Evolutionary conservation across 345 rosid species (phyloP), one percentile per base, ranked within the genome.

Genomic region (Aethionema arabicum): DNA sequence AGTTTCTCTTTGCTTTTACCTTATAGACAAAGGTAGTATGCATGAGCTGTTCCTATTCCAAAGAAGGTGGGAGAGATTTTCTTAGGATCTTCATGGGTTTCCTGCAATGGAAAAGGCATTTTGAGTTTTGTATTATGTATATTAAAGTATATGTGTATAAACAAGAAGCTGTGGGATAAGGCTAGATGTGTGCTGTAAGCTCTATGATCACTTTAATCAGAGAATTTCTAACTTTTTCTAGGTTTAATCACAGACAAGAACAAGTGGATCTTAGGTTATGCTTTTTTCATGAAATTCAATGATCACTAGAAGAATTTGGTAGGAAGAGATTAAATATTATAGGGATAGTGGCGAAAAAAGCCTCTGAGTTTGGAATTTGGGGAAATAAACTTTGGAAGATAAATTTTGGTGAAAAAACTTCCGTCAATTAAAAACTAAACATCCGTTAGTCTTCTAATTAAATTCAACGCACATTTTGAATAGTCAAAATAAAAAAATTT

Each of bases 11-110:
- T 60, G 5, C 42, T 55, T 59, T 59, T 66, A 59, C 39, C 60
- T 7, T 51, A 14, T 69, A 61, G 57, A 21, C 5, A 53, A 69
- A 32, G 57, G 44, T 69, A 50, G 59, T 39, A 37, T 58, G 49
- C 15, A 15, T 65, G 70, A 65, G 70, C 66, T 65, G 70, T 72
- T 52, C 75, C 71, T 65, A 65, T 65, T 59, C 75, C 70, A 16
- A 52, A 59, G 70, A 59, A 56, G 65, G 66, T 44, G 55, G 75
- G 64, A 52, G 61, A 65, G 65, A 71, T 59, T 56, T 63, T 63
- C 52, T n/a, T 43, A 39, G 52, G 57, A 71, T 71, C 74, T 63
- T 70, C 56, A 32, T 58, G 75, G 60, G 70, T 56, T 65, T 71
- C 66, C 66, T 58, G 66, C 65, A 58, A 71, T 43, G 51, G 70